phyloP scores from a whole-genome alignment of 2,329 filamentous ascomycete genomes.

The Leptosphaerulina australis region DNA sequence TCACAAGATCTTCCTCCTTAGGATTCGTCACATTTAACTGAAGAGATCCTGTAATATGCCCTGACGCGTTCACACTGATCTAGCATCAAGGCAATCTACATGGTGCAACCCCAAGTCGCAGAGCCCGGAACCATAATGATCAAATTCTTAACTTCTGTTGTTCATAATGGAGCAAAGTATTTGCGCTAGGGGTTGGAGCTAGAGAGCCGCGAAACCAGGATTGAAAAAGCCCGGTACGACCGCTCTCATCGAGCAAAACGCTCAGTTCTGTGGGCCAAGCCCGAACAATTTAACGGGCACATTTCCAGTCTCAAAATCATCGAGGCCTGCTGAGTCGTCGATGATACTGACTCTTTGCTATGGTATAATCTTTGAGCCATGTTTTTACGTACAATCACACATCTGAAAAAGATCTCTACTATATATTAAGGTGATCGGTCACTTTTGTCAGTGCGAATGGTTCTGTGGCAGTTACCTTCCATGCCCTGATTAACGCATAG shows the following conservation, averaged over 20 bases:
- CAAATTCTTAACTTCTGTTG: not conserved
- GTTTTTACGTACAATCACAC: constrained; percentile 31
- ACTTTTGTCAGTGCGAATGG: constrained; percentile 57
- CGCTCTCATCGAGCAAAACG: not conserved
- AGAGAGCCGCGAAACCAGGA: not conserved
- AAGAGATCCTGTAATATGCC: not conserved
- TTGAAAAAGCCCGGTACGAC: not conserved
- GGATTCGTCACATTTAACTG: not conserved
- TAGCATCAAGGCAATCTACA: not conserved
- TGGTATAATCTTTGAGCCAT: not conserved
- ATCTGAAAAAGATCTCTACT: constrained; percentile 52
- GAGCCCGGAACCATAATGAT: not conserved
- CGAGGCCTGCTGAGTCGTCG: not conserved
- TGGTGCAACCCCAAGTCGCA: not conserved
- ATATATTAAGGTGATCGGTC: constrained; percentile 54
- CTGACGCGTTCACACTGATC: not conserved
- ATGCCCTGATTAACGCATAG: not conserved
- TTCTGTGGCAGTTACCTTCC: constrained; percentile 51
- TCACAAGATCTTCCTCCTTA: not conserved
- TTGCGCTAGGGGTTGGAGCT: not conserved
- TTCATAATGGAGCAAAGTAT: not conserved
- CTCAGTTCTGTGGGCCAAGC: not conserved
- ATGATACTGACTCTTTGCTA: not conserved
- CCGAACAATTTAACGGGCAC: not conserved
- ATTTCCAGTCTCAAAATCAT: not conserved